Base-by-base conservation (phyloP, 1,284 basidiomycete species). In the Ceratobasidium sp. region DNA sequence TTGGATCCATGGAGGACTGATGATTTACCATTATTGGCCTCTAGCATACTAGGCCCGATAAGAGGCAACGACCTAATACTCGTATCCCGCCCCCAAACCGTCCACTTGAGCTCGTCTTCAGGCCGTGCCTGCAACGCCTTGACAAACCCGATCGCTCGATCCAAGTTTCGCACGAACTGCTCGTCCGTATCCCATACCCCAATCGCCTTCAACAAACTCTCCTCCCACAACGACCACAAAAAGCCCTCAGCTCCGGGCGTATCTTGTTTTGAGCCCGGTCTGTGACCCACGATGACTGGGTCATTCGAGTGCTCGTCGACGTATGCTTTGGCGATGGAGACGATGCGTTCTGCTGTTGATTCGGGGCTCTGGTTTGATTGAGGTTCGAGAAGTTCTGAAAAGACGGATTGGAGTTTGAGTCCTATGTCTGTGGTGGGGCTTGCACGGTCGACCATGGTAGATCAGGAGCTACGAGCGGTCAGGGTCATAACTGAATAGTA, bases 191-290 rank as follows among this genome's bases (percentile, higher is more conserved):
- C 46, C 57, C 71, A 74, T 12, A 16, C n/a, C 30, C 41, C 41
- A 8, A 64, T 64, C 7, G 41, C 71, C 18, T 52, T 62, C 27
- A 74, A 35, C 23, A 57, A n/a, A 33, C 27, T 30, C 27, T 30
- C 10, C 46, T 74, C 71, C 71, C 71, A 74, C 57, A 62, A 35
- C 27, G 57, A 35, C 71, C 71, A 74, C 64, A 48, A 62, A n/a
- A 74, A 74, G 16, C 59, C 64, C 30, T 74, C 71, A 30, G 50
- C 71, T 10, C 71, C 71, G 14, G 71, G 71, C 18, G 71, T 74
- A 33, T 74, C 71, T 20, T 59, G 71, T 33, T 74, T 74, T 1
- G 71, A 30, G 10, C 46, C 57, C 44, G 71, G 44, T 23, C 64
- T 52, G 12, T n/a, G 65, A 18, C 65, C 44, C 2, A 27, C 65